Evolutionary conservation across 108 stramenopile species (phyloP), one percentile per base, ranked within the genome.

Genomic region (Fistulifera solaris): DNA sequence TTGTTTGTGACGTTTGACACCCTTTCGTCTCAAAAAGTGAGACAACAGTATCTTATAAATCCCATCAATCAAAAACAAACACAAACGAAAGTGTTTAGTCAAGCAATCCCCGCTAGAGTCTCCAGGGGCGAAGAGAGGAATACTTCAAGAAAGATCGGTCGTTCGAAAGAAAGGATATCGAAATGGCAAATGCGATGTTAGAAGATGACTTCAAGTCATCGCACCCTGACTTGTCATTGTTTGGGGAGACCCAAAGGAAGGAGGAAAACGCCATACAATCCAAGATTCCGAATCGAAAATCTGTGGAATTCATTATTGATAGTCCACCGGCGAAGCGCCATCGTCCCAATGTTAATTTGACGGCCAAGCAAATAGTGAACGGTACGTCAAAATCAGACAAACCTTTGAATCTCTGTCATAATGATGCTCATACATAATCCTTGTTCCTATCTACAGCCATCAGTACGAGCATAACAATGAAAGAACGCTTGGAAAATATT

Each of bases 111-210:
- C 31, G 3, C 31, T 35, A 8, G 31, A 6, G 8, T 35, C 31
- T 35, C 31, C 31, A 35, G 8, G 31, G 6, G 31, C 3, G 31
- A 35, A 35, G 31, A 3, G 8, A 35, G 31, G 31, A 35, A 35
- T 6, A 8, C 31, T 3, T 35, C 31, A 35, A 35, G 8, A 8
- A 35, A 35, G 31, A 35, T 35, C 31, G 31, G 8, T 35, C 31
- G 31, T 35, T 8, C 6, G 6, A 35, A 35, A n/a, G n/a, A n/a
- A n/a, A n/a, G n/a, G n/a, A n/a, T n/a, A n/a, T n/a, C 31, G 8
- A 35, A 35, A 72, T 72, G 71, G 71, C 71, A 18, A 63, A 72
- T 42, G 60, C 60, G 47, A 72, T 72, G 71, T 61, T 72, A 14
- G 40, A 54, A 60, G 57, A 54, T 5, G 67, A 52, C 28, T 66